These are phyloP conservation scores for Botrytis deweyae DNA, from an alignment of 2,329 filamentous ascomycete species.

Conservation along the genomic window DNA sequence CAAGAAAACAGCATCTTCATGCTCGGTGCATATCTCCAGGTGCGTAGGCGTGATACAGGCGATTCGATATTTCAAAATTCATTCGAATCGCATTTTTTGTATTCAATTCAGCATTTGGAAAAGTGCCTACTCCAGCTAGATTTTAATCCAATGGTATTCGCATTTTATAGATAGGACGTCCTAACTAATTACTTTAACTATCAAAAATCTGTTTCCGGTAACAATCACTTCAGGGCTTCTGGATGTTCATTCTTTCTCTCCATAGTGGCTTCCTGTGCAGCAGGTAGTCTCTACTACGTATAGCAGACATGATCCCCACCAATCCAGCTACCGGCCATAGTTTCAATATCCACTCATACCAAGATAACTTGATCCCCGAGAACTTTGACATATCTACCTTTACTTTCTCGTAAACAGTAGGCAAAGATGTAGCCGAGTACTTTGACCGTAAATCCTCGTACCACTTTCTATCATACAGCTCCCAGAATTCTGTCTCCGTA, in stretches of 20 bases:
- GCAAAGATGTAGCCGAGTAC: neutral
- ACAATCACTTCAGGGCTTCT: neutral
- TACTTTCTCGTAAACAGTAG: neutral
- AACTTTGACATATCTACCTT: neutral
- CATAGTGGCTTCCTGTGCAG: neutral
- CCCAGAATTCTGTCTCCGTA: neutral
- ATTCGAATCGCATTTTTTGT: too few relatives aligned
- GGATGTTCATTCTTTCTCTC: neutral
- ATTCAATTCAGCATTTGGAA: too few relatives aligned
- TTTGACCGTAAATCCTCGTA: neutral
- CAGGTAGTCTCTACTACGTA: neutral
- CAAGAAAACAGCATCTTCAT: too few relatives aligned
- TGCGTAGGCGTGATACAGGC: too few relatives aligned
- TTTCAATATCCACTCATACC: neutral
- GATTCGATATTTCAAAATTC: too few relatives aligned
- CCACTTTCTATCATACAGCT: neutral
- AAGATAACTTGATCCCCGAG: neutral
- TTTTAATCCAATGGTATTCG: too few relatives aligned
- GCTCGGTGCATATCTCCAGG: too few relatives aligned
- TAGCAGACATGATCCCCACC: neutral
- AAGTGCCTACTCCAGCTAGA: too few relatives aligned
- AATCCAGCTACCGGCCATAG: neutral
- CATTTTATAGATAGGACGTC: too few relatives aligned
- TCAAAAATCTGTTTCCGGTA: too few relatives aligned
- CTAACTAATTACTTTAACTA: too few relatives aligned